Conservation (phyloP, 2,329 filamentous ascomycete species). For the Fusarium sp. region DNA sequence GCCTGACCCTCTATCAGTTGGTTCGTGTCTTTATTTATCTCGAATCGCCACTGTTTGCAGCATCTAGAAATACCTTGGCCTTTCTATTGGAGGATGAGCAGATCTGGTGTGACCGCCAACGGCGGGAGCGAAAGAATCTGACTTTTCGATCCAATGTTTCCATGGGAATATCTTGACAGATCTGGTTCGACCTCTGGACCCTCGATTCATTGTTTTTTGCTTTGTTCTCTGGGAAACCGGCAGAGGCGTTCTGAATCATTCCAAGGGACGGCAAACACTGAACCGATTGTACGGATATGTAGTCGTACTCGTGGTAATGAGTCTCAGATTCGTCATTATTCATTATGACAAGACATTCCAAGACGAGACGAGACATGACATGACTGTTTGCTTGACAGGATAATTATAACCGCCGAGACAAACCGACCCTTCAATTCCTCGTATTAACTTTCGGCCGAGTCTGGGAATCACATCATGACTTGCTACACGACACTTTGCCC, state of each 20-base stretch:
- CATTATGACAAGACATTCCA: not conserved
- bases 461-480: not conserved
- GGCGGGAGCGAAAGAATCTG: constrained; percentile 5
- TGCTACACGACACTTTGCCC: constrained; percentile 11
- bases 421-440: constrained; percentile 5
- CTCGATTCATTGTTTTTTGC: constrained; percentile 46
- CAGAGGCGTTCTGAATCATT: constrained; percentile 1
- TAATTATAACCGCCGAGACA: not conserved
- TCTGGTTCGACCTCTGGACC: constrained; percentile 62
- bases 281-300: not conserved
- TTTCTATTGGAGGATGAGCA: constrained; percentile 11
- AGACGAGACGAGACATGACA: not conserved
- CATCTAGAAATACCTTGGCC: not conserved
- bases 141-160: constrained; percentile 1
- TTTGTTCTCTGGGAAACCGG: constrained; percentile 16
- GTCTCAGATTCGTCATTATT: not conserved
- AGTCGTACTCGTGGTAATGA: not conserved
- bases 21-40: constrained; percentile 27
- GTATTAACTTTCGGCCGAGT: constrained; percentile 20
- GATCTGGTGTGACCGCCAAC: constrained; percentile 22
- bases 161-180: not conserved
- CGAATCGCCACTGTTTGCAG: constrained; percentile 2
- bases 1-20: constrained; percentile 8
- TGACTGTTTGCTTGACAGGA: not conserved
- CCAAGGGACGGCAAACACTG: not conserved